These are phyloP conservation scores for Fusarium sublunatum DNA, from an alignment of 2,329 filamentous ascomycete species.

Conservation along the genomic window DNA sequence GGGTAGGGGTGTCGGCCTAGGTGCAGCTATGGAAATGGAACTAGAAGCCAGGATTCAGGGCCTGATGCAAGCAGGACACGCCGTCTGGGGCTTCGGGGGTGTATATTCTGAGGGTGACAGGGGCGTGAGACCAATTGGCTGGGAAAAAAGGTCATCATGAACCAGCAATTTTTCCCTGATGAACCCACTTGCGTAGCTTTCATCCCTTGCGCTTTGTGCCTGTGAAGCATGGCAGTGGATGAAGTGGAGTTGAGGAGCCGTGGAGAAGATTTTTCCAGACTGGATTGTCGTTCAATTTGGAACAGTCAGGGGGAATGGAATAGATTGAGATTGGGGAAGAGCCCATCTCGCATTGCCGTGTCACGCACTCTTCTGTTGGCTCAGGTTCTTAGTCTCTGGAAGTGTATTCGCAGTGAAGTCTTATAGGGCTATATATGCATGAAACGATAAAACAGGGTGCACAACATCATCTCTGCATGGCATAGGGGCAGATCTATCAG, in stretches of 20 bases:
- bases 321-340: conserved; percentile 28
- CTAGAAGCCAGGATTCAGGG: conserved; percentile 9
- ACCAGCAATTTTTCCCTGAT: conserved; percentile 13
- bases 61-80: conserved; percentile 13
- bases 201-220: neutral
- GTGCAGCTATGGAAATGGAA: conserved; percentile 12
- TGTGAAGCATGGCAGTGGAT: conserved; percentile 24
- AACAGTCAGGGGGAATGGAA: conserved; percentile 17
- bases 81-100: conserved; percentile 3
- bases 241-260: conserved; percentile 15
- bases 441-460: conserved; percentile 11
- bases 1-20: conserved; percentile 26
- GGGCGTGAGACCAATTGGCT: conserved; percentile 15
- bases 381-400: neutral
- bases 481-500: conserved; percentile 22
- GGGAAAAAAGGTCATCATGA: conserved; percentile 7
- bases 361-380: conserved; percentile 12
- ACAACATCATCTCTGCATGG: conserved; percentile 20
- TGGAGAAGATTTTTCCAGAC: conserved; percentile 24
- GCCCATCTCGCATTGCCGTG: conserved; percentile 18
- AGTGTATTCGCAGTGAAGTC: neutral
- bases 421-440: neutral
- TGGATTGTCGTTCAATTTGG: conserved; percentile 8
- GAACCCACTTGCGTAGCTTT: neutral
- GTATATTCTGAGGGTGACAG: neutral